Percentiles rank a stretch among this genome's conserved stretches.
These are phyloP conservation scores for Blepharisma undulans DNA, from an alignment of 169 alveolate genomes.

Conservation along the genomic window DNA sequence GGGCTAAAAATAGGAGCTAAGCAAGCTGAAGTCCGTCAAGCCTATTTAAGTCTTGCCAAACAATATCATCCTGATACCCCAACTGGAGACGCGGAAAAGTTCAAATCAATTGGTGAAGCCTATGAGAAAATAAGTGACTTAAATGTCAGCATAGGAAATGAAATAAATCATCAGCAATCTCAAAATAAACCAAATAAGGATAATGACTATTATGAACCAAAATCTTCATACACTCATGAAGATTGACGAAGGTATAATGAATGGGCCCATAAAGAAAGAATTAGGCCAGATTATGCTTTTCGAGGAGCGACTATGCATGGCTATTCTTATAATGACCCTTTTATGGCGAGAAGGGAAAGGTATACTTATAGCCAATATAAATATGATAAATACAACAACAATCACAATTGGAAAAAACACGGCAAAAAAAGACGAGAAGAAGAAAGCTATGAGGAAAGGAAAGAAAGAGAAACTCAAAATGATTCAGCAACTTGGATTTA, in stretches of 20 bases:
- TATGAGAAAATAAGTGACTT: conserved; percentile 28
- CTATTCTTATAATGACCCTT: conserved; percentile 28
- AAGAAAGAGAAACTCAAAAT: background rate
- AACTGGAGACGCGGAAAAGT: conserved; percentile 64
- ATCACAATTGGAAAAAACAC: background rate
- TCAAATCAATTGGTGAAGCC: conserved; percentile 68
- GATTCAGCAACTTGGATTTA: background rate
- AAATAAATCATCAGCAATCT: background rate
- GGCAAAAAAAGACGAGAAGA: background rate
- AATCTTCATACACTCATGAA: background rate
- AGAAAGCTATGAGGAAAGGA: background rate
- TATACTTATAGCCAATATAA: conserved; percentile 32
- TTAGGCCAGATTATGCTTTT: background rate
- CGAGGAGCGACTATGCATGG: background rate
- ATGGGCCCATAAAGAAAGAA: conserved; percentile 4
- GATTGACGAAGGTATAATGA: background rate
- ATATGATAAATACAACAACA: background rate
- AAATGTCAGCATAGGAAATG: background rate
- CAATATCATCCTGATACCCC: conserved; percentile 74
- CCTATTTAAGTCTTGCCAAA: conserved; percentile 70
- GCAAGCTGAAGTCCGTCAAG: conserved; percentile 47
- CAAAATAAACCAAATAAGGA: background rate
- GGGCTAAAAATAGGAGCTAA: conserved; percentile 43
- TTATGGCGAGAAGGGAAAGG: background rate
- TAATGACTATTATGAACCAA: background rate